Evolutionary conservation across 2,329 filamentous ascomycete species (phyloP).

Genomic region (Talaromyces sp.): DNA sequence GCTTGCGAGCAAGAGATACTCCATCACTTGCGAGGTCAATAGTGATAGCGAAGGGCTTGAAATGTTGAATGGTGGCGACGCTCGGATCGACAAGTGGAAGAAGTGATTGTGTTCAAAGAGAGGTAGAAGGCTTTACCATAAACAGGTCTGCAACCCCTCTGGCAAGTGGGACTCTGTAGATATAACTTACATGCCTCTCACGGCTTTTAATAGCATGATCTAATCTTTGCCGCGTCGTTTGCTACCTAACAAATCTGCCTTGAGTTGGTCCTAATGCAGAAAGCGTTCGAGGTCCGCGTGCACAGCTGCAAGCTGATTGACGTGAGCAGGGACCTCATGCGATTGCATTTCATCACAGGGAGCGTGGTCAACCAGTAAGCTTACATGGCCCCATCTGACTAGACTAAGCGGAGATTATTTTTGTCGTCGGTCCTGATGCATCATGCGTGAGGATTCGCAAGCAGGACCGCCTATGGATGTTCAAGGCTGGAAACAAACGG

Average conservation of each 20-base stretch:
- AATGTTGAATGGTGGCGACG: not conserved
- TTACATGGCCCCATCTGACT: not conserved
- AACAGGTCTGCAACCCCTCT: not conserved
- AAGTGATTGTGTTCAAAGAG: not conserved
- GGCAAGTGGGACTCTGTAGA: not conserved
- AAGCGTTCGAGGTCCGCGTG: not conserved
- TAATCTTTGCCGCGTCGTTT: not conserved
- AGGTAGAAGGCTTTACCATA: not conserved
- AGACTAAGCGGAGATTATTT: not conserved
- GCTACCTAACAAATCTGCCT: not conserved
- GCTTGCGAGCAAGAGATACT: not conserved
- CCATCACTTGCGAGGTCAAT: not conserved
- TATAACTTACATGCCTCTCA: not conserved
- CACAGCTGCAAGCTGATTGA: not conserved
- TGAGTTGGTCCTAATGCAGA: not conserved
- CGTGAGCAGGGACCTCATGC: not conserved
- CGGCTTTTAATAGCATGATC: not conserved
- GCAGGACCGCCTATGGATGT: not conserved
- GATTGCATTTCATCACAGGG: not conserved
- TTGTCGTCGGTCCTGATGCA: no score
- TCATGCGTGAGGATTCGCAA: no score
- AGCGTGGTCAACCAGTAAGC: not conserved
- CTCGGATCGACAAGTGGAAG: not conserved
- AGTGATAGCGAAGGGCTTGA: not conserved
- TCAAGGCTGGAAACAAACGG: not conserved